Evolutionary conservation across 768 basidiomycete species (phyloP).

Genomic region (Trametes punicea): DNA sequence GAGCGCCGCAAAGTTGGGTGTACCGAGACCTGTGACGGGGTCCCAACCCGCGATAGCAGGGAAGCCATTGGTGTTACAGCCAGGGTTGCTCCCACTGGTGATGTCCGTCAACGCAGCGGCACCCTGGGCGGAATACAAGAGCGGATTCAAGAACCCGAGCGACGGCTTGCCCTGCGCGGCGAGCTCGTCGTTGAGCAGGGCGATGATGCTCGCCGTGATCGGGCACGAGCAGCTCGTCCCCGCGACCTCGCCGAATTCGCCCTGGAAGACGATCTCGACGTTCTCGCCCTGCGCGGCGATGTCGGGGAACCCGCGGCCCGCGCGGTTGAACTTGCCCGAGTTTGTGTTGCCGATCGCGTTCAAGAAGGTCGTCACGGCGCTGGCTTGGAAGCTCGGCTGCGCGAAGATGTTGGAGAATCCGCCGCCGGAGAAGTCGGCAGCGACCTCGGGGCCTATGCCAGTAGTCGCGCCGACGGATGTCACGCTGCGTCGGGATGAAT

Average conservation of each 20-base stretch:
- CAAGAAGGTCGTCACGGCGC: slow-evolving; percentile 36
- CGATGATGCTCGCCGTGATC: slow-evolving; percentile 32
- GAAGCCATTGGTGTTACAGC: slow-evolving; percentile 34
- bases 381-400: slow-evolving; percentile 35
- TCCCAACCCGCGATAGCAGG: slow-evolving; percentile 31
- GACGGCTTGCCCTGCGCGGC: slow-evolving; percentile 27
- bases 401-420: slow-evolving; percentile 35
- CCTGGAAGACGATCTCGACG: slow-evolving; percentile 28
- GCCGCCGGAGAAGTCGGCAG: slow-evolving; percentile 35
- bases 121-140: slow-evolving; percentile 28
- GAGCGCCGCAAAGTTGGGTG: slow-evolving; percentile 49
- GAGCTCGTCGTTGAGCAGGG: slow-evolving; percentile 35
- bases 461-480: slow-evolving; percentile 36
- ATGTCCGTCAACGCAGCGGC: slow-evolving; percentile 27
- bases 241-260: slow-evolving; percentile 21
- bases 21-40: slow-evolving; percentile 55
- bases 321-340: slow-evolving; percentile 29
- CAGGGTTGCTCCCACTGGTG: slow-evolving; percentile 19
- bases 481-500: slow-evolving; percentile 19
- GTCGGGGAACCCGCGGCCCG: slow-evolving; percentile 46
- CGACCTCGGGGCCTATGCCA: slow-evolving; percentile 25
- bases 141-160: slow-evolving; percentile 37
- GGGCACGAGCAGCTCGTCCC: slow-evolving; percentile 35
- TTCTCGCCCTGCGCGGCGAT: slow-evolving; percentile 37
- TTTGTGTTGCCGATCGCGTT: slow-evolving; percentile 27